phyloP scores from a whole-genome alignment of 2,329 filamentous ascomycete species.

The Colletotrichum cordylinicola region DNA sequence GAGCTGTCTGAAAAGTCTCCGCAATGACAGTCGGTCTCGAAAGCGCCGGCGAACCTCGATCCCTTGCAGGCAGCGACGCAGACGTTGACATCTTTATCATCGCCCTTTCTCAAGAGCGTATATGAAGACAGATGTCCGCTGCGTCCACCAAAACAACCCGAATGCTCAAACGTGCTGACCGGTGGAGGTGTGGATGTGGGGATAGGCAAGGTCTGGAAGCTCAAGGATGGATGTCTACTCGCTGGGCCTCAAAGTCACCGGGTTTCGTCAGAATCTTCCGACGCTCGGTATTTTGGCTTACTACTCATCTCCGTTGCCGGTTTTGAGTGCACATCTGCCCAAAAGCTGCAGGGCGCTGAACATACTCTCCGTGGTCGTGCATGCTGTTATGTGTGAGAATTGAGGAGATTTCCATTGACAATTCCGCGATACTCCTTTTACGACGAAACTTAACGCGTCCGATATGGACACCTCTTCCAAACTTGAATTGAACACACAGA shows the following conservation, averaged over 20 bases:
- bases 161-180: neutral
- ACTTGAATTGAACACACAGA: neutral
- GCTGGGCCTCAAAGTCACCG: no score
- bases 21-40: neutral
- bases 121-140: neutral
- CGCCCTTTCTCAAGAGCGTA: neutral
- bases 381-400: neutral
- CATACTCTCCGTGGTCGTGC: neutral
- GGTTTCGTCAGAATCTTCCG: no score
- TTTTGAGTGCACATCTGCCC: neutral
- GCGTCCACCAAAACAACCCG: neutral
- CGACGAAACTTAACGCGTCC: neutral
- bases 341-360: neutral
- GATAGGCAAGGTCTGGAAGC: neutral
- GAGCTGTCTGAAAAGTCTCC: neutral
- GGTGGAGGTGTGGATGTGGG: neutral
- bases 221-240: no score
- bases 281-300: neutral
- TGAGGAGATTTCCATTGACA: neutral
- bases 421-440: neutral
- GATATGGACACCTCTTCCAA: no score
- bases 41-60: neutral
- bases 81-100: neutral
- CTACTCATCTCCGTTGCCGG: neutral
- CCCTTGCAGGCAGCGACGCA: neutral